Base-by-base conservation (phyloP, 1,284 basidiomycete genomes). In the Athelia psychrophila region DNA sequence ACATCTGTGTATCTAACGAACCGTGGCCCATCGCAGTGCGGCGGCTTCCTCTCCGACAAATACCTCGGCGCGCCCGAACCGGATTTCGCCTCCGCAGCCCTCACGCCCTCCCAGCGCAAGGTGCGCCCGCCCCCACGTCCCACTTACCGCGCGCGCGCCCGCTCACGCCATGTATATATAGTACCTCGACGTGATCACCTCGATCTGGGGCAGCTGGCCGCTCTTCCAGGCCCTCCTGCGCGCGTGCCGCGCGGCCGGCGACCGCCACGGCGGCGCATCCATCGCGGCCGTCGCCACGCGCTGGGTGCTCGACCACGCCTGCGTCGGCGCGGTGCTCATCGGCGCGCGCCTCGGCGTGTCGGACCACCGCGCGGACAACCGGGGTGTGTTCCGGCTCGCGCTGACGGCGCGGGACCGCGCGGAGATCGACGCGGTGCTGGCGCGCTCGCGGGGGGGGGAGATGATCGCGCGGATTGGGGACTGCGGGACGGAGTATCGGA, bases 121-220 rank as follows among this genome's bases (percentile, higher is more conserved):
- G 89, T 82, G 58, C 60, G 72, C 51, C 40, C 9, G 25, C 27
- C 27, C 27, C 27, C 27, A 6, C 27, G 5, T 30, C 27, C 27
- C 27, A 5, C 27, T 13, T 13, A 6, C 27, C 27, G 6, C 27
- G 5, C 13, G 6, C 27, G 6, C 27, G 5, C 13, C 27, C 27
- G 27, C 27, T 30, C 6, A 30, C 27, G 13, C 27, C 27, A 13
- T 13, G 27, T n/a, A 15, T 36, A 18, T 32, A 32, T 60, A 92
- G 89, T 92, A 92, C 65, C 81, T 91, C 40, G 89, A 92, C 59
- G 81, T 90, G 74, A 91, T 92, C 58, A 61, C 86, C 51, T 82
- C 79, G 56, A 86, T 80, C 0, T 92, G 89, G 90, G 90, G 88
- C 2, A 73, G 68, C 50, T 92, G 89, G 90, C 58, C 73, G 10